These are phyloP conservation scores for Wickerhamia fluorescens DNA, from an alignment of 805 yeast species.

Conservation along the genomic window DNA sequence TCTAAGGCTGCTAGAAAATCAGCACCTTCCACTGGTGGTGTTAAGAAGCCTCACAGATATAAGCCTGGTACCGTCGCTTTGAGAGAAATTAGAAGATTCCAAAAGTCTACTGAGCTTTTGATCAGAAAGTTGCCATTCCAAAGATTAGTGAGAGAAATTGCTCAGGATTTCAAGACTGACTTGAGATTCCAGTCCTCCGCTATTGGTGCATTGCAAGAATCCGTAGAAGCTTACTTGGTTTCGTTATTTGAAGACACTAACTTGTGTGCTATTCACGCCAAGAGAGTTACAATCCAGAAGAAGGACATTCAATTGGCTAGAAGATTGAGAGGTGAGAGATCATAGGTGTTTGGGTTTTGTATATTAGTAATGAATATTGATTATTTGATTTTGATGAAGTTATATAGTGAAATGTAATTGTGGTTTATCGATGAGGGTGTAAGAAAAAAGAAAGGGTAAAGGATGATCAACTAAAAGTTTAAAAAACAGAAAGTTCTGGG, in stretches of 20 bases:
- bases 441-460: no score
- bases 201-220: slow-evolving; percentile 95
- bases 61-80: slow-evolving; percentile 96
- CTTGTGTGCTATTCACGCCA: slow-evolving; percentile 98
- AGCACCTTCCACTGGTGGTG: slow-evolving; percentile 90
- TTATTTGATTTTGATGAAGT: no score
- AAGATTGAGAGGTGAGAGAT: slow-evolving; percentile 96
- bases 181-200: slow-evolving; percentile 97
- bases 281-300: slow-evolving; percentile 98
- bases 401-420: no score
- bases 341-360: slow-evolving; percentile 33
- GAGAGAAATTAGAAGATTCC: slow-evolving; percentile 97
- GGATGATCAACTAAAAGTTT: no score
- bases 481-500: no score
- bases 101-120: slow-evolving; percentile 89
- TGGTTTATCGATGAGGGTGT: no score
- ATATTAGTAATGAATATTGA: slow-evolving; percentile 8
- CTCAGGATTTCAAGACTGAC: slow-evolving; percentile 89
- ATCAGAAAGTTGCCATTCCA: slow-evolving; percentile 97
- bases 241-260: slow-evolving; percentile 96
- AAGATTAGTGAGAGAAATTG: slow-evolving; percentile 92
- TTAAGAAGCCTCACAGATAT: slow-evolving; percentile 92
- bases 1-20: slow-evolving; percentile 92
- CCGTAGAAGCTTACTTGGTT: slow-evolving; percentile 96
- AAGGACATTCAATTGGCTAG: slow-evolving; percentile 97